Evolutionary conservation across 805 yeast species (phyloP).

Genomic region (Helenozyma baotianmanensis): DNA sequence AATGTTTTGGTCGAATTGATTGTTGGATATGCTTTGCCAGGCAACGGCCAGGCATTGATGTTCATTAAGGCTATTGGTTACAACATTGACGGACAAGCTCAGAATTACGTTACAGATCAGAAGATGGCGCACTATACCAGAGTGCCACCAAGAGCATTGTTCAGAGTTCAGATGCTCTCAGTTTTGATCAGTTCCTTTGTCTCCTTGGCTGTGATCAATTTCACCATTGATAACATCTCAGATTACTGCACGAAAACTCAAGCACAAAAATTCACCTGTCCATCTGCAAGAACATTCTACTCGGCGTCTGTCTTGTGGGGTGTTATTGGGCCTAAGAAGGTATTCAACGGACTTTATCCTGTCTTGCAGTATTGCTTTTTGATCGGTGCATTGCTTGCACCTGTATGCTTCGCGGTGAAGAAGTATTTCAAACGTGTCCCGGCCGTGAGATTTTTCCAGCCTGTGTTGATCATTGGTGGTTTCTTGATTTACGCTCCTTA

Average conservation of each 20-base stretch:
- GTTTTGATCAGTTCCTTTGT: slow-evolving; percentile 19
- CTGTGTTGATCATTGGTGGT: slow-evolving; percentile 31
- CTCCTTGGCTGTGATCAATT: slow-evolving; percentile 21
- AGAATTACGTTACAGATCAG: slow-evolving; percentile 50
- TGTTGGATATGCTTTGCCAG: slow-evolving; percentile 35
- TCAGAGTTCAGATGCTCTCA: slow-evolving; percentile 32
- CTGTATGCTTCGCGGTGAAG: slow-evolving; percentile 21
- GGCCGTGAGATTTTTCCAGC: slow-evolving; percentile 27
- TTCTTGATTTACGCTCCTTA: slow-evolving; percentile 28
- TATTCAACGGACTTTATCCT: slow-evolving; percentile 31
- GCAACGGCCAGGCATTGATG: slow-evolving; percentile 33
- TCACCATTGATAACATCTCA: slow-evolving; percentile 25
- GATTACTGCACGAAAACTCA: slow-evolving; percentile 40
- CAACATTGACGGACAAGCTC: slow-evolving; percentile 54
- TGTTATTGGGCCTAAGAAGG: slow-evolving; percentile 46
- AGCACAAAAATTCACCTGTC: slow-evolving; percentile 37
- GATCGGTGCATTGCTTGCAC: slow-evolving; percentile 26
- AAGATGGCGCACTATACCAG: slow-evolving; percentile 64
- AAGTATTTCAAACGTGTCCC: slow-evolving; percentile 16
- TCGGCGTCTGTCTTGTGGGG: slow-evolving; percentile 65
- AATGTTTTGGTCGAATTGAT: slow-evolving; percentile 35
- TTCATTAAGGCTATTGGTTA: slow-evolving; percentile 57
- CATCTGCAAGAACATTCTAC: slow-evolving; percentile 33
- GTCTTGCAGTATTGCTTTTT: slow-evolving; percentile 30
- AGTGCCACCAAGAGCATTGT: slow-evolving; percentile 57